Evolutionary conservation across 1,139 yeast species (phyloP).

Genomic region (Blastobotrys indianensis): DNA sequence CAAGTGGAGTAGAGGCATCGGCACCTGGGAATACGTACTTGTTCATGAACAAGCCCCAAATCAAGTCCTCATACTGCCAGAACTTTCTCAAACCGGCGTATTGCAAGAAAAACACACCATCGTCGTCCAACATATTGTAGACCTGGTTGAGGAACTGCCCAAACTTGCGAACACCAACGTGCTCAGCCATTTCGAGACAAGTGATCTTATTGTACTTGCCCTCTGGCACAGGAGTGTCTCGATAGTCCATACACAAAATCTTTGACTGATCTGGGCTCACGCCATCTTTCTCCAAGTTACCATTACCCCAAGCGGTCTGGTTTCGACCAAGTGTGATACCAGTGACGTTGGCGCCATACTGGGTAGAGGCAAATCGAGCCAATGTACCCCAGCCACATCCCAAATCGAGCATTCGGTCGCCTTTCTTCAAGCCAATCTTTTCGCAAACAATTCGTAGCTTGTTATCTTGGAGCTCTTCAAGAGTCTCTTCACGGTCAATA

Average conservation of each 20-base stretch:
- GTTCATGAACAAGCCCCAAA: constrained; percentile 96
- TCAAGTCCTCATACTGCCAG: constrained; percentile 92
- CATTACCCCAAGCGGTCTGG: constrained; percentile 88
- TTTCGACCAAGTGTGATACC: constrained; percentile 87
- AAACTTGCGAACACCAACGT: constrained; percentile 87
- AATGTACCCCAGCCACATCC: constrained; percentile 98
- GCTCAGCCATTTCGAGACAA: constrained; percentile 94
- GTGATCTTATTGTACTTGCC: constrained; percentile 77
- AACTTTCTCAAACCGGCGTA: constrained; percentile 86
- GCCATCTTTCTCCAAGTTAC: constrained; percentile 61
- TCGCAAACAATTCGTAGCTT: constrained; percentile 84
- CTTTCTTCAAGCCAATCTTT: constrained; percentile 67
- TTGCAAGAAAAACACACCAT: constrained; percentile 81
- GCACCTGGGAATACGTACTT: constrained; percentile 97
- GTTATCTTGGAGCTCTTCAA: constrained; percentile 87
- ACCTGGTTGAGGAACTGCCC: constrained; percentile 71
- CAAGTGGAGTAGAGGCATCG: constrained; percentile 91
- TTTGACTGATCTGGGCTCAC: constrained; percentile 62
- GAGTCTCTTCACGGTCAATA: constrained; percentile 62
- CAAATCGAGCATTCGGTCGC: constrained; percentile 71
- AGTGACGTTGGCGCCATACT: constrained; percentile 80
- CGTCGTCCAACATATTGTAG: constrained; percentile 82
- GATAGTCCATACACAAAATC: constrained; percentile 80
- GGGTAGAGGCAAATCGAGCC: constrained; percentile 76
- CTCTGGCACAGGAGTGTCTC: constrained; percentile 76